A percentile compares a stretch with the other conserved stretches of the same genome.
These are phyloP conservation scores for Globisporangium radiosum DNA, from an alignment of 352 stramenopile genomes.

Conservation along the genomic window DNA sequence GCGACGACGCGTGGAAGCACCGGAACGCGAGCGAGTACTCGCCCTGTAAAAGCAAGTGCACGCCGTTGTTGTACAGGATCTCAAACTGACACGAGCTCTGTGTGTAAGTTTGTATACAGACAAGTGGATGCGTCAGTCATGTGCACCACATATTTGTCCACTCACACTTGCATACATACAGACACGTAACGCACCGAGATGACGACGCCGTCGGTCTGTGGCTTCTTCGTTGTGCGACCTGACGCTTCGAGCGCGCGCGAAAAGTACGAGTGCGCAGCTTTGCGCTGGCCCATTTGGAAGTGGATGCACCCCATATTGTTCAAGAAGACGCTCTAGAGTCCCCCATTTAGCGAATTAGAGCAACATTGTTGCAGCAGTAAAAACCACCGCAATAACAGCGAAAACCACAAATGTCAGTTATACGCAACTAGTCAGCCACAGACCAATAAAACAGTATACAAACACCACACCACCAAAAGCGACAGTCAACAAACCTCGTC, in stretches of 20 bases:
- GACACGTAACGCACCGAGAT: conserved; percentile 23
- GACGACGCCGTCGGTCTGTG: conserved; percentile 37
- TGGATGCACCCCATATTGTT: conserved; percentile 93
- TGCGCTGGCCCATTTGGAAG: conserved; percentile 86
- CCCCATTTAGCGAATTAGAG: too few relatives aligned
- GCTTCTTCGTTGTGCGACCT: conserved; percentile 37
- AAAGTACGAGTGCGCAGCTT: conserved; percentile 90
- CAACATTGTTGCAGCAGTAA: too few relatives aligned
- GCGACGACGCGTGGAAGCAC: conserved; percentile 86
- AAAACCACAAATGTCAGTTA: too few relatives aligned
- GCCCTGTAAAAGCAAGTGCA: conserved; percentile 84
- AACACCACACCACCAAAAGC: background rate
- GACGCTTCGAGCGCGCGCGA: conserved; percentile 70
- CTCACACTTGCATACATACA: background rate
- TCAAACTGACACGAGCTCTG: conserved; percentile 76
- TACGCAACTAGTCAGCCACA: background rate
- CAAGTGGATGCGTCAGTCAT: too few relatives aligned
- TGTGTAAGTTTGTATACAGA: background rate
- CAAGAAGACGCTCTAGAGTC: conserved; percentile 61
- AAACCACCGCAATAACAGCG: too few relatives aligned
- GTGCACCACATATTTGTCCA: conserved; percentile 1
- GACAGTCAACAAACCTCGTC: conserved; percentile 39
- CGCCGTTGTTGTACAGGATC: conserved; percentile 91
- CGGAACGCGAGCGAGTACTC: conserved; percentile 81
- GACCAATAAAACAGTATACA: conserved; percentile 5